phyloP scores from a whole-genome alignment of 2,329 filamentous ascomycete species.

The Aspergillus glaucus region DNA sequence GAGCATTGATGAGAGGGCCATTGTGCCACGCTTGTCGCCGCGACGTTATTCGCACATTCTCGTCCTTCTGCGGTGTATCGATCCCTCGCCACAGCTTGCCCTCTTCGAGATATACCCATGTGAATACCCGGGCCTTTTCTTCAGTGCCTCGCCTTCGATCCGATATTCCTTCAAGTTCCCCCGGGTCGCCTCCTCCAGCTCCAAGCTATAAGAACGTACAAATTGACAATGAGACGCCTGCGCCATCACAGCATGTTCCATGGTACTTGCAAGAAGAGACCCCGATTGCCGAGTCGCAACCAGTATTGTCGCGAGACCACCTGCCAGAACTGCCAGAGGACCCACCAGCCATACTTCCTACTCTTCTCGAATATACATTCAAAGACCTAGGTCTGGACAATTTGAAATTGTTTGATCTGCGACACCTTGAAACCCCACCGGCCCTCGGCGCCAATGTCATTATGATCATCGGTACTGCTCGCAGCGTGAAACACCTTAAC shows the following conservation, averaged over 20 bases:
- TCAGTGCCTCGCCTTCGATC: constrained; percentile 14
- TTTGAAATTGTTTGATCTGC: constrained; percentile 73
- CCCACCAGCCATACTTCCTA: constrained; percentile 63
- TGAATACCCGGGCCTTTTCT: constrained; percentile 18
- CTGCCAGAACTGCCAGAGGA: constrained; percentile 61
- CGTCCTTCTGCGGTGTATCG: constrained; percentile 21
- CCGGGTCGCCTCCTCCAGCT: background rate
- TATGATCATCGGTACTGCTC: constrained; percentile 87
- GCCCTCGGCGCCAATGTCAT: constrained; percentile 82
- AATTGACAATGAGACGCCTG: background rate
- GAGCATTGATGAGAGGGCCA: constrained; percentile 24
- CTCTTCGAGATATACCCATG: constrained; percentile 9
- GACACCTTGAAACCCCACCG: constrained; percentile 74
- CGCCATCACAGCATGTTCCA: constrained; percentile 43
- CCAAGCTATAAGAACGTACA: constrained; percentile 4
- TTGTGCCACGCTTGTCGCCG: constrained; percentile 24
- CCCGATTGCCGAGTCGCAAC: constrained; percentile 31
- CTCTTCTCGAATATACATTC: constrained; percentile 70
- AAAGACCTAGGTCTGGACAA: constrained; percentile 82
- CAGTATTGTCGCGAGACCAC: constrained; percentile 47
- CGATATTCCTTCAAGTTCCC: constrained; percentile 16
- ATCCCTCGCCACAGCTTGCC: constrained; percentile 14
- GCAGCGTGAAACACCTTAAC: constrained; percentile 88
- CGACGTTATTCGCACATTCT: constrained; percentile 23
- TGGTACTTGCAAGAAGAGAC: constrained; percentile 77